Conservation (phyloP, 768 basidiomycete genomes). For the Termitomyces sp. region DNA sequence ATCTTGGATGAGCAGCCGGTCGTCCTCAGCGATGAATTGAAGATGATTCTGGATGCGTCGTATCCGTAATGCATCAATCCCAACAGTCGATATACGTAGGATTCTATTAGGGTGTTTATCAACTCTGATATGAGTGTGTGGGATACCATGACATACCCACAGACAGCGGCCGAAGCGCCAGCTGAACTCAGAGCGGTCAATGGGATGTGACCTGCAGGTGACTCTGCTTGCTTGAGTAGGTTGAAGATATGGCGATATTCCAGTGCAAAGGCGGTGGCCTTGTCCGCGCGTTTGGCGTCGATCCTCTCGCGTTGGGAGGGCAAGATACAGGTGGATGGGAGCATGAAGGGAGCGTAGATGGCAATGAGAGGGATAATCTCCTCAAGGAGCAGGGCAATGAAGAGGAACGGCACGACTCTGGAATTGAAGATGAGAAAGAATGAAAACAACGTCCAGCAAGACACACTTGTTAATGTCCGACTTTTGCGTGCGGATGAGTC, state of each 20-base stretch:
- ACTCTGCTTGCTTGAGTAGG: constrained; percentile 29
- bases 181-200: constrained; percentile 24
- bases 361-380: constrained; percentile 82
- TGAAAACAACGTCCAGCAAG: neutral
- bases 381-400: constrained; percentile 72
- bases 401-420: constrained; percentile 76
- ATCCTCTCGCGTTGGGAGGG: constrained; percentile 72
- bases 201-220: constrained; percentile 30
- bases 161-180: constrained; percentile 42
- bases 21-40: constrained; percentile 55
- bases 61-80: constrained; percentile 37
- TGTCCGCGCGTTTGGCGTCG: constrained; percentile 50
- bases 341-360: constrained; percentile 78
- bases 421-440: constrained; percentile 11
- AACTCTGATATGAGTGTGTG: neutral
- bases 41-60: constrained; percentile 41
- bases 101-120: constrained; percentile 22
- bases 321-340: constrained; percentile 84
- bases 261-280: constrained; percentile 37
- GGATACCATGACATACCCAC: constrained; percentile 47
- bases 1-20: constrained; percentile 55
- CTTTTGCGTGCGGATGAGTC: constrained; percentile 64
- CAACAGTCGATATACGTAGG: constrained; percentile 41
- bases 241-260: constrained; percentile 33
- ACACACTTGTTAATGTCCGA: constrained; percentile 69